Percentiles rank a stretch among this genome's conserved stretches.
These are phyloP conservation scores for Fragilariopsis cylindrus DNA, from an alignment of 108 stramenopile genomes.

Conservation along the genomic window DNA sequence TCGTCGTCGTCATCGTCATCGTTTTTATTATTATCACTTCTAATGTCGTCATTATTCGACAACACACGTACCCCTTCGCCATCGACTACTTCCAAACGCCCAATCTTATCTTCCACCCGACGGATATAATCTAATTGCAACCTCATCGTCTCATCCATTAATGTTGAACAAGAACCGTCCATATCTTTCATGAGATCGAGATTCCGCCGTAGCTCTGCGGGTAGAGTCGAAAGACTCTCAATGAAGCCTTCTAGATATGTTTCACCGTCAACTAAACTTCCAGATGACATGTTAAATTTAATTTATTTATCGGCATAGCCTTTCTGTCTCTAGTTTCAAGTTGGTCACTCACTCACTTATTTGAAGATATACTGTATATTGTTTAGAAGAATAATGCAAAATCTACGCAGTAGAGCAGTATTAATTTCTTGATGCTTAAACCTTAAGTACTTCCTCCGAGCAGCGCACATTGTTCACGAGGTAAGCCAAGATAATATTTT, in stretches of 20 bases:
- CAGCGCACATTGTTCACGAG: too few species aligned
- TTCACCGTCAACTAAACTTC: slow-evolving; percentile 43
- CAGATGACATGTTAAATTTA: neutral
- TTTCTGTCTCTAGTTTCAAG: too few species aligned
- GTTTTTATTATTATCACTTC: neutral
- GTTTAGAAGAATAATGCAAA: too few species aligned
- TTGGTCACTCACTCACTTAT: too few species aligned
- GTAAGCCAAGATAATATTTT: too few species aligned
- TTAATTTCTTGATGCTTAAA: too few species aligned
- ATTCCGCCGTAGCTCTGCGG: slow-evolving; percentile 68
- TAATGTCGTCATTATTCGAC: slow-evolving; percentile 1
- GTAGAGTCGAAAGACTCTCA: slow-evolving; percentile 66
- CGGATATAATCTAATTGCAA: slow-evolving; percentile 37
- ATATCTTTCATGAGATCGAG: slow-evolving; percentile 66
- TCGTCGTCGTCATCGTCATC: neutral
- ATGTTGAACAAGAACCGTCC: slow-evolving; percentile 36
- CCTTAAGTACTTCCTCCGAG: too few species aligned
- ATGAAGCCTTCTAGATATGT: slow-evolving; percentile 82
- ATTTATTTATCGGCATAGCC: too few species aligned
- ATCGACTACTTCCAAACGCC: slow-evolving; percentile 37
- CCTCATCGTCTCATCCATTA: slow-evolving; percentile 32
- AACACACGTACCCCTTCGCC: slow-evolving; percentile 37
- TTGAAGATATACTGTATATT: too few species aligned
- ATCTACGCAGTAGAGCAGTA: too few species aligned
- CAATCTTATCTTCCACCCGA: slow-evolving; percentile 41